Percentiles rank a stretch among this genome's conserved stretches.
Evolutionary conservation across 2,329 filamentous ascomycete species (phyloP).

Genomic region (Phialophora expanda): DNA sequence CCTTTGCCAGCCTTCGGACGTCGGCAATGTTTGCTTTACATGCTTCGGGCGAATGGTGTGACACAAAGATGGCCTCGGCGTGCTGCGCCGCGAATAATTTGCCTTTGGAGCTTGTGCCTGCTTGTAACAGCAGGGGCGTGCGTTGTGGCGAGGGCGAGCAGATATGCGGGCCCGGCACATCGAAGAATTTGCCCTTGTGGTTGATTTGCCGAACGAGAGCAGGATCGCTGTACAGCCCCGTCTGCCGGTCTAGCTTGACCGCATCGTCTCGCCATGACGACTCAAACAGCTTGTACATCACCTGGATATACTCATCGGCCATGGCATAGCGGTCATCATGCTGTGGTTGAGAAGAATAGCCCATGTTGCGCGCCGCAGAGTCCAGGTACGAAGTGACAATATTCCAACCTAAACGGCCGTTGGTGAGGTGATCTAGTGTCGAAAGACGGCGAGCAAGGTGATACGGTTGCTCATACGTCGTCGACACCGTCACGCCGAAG

Average conservation of each 20-base stretch:
- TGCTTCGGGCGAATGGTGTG: constrained; percentile 62
- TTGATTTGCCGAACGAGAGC: constrained; percentile 67
- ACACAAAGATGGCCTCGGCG: constrained; percentile 66
- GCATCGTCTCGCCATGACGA: constrained; percentile 72
- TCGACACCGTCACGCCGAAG: constrained; percentile 70
- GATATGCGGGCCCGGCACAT: constrained; percentile 52
- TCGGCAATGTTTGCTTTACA: constrained; percentile 57
- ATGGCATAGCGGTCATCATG: constrained; percentile 71
- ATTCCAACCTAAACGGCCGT: constrained; percentile 65
- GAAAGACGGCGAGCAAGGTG: constrained; percentile 67
- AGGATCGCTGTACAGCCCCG: constrained; percentile 65
- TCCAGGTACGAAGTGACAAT: constrained; percentile 73
- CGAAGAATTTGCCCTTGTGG: constrained; percentile 62
- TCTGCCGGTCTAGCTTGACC: constrained; percentile 63
- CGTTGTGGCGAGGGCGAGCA: constrained; percentile 63
- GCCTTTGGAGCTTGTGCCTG: constrained; percentile 64
- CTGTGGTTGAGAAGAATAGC: constrained; percentile 59
- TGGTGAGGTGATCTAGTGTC: constrained; percentile 70
- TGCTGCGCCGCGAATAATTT: constrained; percentile 62
- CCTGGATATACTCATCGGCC: constrained; percentile 63
- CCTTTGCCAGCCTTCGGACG: constrained; percentile 58
- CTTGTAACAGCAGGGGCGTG: constrained; percentile 64
- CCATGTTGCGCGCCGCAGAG: constrained; percentile 68
- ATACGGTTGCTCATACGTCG: constrained; percentile 73
- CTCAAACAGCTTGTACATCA: constrained; percentile 46